Conservation (phyloP, 441 rosid species). For the Aleurites moluccanus region DNA sequence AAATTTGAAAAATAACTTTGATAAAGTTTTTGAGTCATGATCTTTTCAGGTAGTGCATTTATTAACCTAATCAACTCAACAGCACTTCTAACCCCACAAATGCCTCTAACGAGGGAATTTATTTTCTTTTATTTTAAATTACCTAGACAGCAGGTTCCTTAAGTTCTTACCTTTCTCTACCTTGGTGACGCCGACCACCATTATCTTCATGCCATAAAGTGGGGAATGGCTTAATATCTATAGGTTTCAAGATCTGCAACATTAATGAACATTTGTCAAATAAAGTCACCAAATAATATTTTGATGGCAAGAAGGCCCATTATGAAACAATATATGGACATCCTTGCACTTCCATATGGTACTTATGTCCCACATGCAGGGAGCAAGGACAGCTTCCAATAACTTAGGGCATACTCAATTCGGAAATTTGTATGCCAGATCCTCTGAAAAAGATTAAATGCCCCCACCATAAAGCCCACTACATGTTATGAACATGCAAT, state of each 20-base stretch:
- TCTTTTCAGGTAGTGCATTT: not conserved
- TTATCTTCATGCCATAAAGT: conserved; percentile 91
- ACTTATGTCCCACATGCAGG: not conserved
- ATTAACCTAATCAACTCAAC: not conserved
- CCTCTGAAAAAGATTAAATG: not conserved
- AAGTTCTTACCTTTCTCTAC: conserved; percentile 71
- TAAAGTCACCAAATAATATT: not conserved
- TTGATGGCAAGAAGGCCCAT: not conserved
- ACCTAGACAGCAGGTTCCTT: not conserved
- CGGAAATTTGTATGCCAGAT: not conserved
- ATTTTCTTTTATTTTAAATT: not conserved
- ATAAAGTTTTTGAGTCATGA: not conserved
- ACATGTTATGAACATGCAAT: not conserved
- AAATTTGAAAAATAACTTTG: not conserved
- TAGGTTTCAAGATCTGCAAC: conserved; percentile 65
- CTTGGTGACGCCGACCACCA: conserved; percentile 66
- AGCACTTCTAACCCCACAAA: not conserved
- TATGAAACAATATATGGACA: not conserved
- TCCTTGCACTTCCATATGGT: conserved; percentile 4
- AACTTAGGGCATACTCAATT: not conserved
- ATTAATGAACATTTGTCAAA: not conserved
- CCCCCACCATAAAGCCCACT: not conserved
- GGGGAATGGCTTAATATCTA: conserved; percentile 84
- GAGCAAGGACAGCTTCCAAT: not conserved
- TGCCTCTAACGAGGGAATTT: not conserved